Conservation (phyloP, 306 rosid genomes). For the Rosa multiflora region DNA sequence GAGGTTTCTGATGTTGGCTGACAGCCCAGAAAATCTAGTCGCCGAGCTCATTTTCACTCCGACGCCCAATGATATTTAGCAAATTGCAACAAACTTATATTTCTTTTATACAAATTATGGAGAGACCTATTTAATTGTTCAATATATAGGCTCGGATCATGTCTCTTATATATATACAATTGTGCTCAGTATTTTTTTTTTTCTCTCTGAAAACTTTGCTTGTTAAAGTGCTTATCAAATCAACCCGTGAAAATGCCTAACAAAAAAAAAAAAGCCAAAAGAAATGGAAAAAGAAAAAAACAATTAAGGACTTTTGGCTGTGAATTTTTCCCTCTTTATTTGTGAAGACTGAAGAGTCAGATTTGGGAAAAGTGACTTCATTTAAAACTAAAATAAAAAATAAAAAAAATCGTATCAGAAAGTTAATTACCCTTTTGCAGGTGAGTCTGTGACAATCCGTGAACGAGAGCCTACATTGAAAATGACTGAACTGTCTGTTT, state of each 20-base stretch:
- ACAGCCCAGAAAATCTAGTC: background rate
- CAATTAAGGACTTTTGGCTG: no score
- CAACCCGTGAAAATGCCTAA: background rate
- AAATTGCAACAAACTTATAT: background rate
- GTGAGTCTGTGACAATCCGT: background rate
- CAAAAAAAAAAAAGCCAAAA: background rate
- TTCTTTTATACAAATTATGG: background rate
- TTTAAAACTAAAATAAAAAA: background rate
- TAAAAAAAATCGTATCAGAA: no score
- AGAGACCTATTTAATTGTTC: background rate
- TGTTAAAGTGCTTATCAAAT: background rate
- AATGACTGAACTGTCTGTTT: background rate
- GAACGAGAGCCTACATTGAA: background rate
- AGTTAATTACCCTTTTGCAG: slow-evolving; percentile 1
- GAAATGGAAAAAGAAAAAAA: no score
- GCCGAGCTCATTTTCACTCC: background rate
- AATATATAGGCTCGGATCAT: background rate
- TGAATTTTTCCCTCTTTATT: slow-evolving; percentile 1
- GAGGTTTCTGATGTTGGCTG: background rate
- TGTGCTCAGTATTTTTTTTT: background rate
- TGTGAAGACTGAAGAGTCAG: background rate
- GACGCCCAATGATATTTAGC: background rate
- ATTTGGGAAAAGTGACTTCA: slow-evolving; percentile 3
- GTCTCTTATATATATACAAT: background rate
- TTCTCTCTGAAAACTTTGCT: no score